Base-by-base conservation (phyloP, 352 stramenopile genomes). In the Thalassiosira oceanica region DNA sequence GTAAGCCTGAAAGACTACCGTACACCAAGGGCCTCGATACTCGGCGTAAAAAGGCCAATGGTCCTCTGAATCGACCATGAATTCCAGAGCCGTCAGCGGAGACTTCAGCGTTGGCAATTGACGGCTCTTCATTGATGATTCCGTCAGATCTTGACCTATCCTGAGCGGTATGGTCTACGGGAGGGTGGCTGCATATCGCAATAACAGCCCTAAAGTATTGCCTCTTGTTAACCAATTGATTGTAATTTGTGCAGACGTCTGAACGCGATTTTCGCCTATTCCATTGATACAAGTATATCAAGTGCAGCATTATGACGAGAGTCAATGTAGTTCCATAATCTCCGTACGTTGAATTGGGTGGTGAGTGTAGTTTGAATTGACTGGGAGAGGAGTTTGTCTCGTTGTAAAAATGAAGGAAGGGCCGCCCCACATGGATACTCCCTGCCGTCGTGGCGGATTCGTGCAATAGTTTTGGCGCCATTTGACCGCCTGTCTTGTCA, bases 251-350 rank as follows among this genome's bases (percentile, higher is more conserved):
- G 10, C 56, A 64, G 6, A 73, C 26, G 20, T 78, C 48, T 44
- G 44, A 16, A 36, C 65, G 60, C n/a, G 72, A 68, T 11, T 18
- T 42, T 46, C 66, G 27, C 35, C n/a, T 55, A 28, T 78, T 82
- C 72, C 66, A 78, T 62, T 82, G 72, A 54, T 64, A 71, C 18
- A 78, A 48, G 35, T 78, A 82, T 5, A 82, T 42, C n/a, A 82
- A 16, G 49, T 82, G 72, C 7, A 82, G 23, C 4, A 71, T 3
- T 6, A 82, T 29, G n/a, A 82, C 70, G 8, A 78, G 24, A 29
- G 45, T 50, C 1, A 75, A 18, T 8, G 72, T 82, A 13, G 66
- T 78, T 1, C 50, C 46, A 42, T 73, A 72, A 13, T 49, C 42
- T 13, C 39, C 29, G 15, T 62, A 61, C 0, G n/a, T n/a, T n/a